Conservation (phyloP, 1,284 basidiomycete genomes). For the Cutaneotrichosporon curvatum region DNA sequence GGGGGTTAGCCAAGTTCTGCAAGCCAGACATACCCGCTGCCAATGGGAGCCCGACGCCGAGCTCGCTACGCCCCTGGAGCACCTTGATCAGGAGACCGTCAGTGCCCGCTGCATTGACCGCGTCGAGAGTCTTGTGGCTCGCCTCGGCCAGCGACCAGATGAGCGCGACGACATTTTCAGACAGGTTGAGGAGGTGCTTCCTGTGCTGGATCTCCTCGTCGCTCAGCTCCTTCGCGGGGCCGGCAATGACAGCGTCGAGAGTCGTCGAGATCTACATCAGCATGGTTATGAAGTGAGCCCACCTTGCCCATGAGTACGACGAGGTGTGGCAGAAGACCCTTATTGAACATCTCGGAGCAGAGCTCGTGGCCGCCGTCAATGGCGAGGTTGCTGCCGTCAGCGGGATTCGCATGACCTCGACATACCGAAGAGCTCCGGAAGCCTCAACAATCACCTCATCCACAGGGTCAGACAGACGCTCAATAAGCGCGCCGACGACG, state of each 20-base stretch:
- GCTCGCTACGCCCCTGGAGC: conserved; percentile 58
- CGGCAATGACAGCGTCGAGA: conserved; percentile 59
- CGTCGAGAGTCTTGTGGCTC: conserved; percentile 78
- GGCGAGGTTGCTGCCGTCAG: conserved; percentile 67
- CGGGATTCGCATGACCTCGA: not conserved
- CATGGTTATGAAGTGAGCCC: conserved; percentile 2
- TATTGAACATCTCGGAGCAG: conserved; percentile 94
- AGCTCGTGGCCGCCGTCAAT: conserved; percentile 90
- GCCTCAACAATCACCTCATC: conserved; percentile 83
- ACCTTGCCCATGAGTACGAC: conserved; percentile 40
- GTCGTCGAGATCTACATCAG: conserved; percentile 61
- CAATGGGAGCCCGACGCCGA: conserved; percentile 63
- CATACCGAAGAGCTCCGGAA: conserved; percentile 68
- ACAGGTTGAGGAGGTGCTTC: conserved; percentile 72
- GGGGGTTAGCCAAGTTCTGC: conserved; percentile 4
- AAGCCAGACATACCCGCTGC: conserved; percentile 61
- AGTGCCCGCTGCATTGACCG: conserved; percentile 70
- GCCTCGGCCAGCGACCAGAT: conserved; percentile 81
- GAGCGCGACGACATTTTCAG: conserved; percentile 82
- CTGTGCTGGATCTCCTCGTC: conserved; percentile 56
- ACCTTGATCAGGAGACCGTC: conserved; percentile 78
- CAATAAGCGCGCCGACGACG: conserved; percentile 76
- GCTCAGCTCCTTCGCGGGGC: conserved; percentile 34
- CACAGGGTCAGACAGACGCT: conserved; percentile 69
- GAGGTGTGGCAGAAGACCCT: conserved; percentile 66